Conservation (phyloP, 169 alveolate species). For the Babesia ovata region DNA sequence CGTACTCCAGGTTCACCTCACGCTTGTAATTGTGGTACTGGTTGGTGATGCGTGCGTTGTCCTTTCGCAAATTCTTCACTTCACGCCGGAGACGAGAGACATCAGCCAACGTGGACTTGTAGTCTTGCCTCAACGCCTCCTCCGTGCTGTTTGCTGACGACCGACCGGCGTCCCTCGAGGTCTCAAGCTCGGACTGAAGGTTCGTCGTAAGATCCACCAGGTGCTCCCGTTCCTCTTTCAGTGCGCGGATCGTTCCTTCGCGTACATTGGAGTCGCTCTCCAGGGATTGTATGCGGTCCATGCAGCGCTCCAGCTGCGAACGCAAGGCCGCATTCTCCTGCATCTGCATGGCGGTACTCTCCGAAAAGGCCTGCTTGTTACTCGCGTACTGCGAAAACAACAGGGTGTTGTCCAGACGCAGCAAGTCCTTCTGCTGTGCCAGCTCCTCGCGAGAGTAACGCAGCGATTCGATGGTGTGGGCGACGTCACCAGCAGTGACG, state of each 20-base stretch:
- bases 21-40: slow-evolving; percentile 53
- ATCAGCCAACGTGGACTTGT: neutral
- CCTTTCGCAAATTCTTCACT: slow-evolving; percentile 2
- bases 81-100: neutral
- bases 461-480: slow-evolving; percentile 60
- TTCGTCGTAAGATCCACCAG: neutral
- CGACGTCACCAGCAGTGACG: slow-evolving; percentile 27
- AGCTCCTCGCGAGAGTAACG: slow-evolving; percentile 42
- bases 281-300: slow-evolving; percentile 32
- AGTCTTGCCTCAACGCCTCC: neutral
- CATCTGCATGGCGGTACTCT: slow-evolving; percentile 40
- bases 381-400: slow-evolving; percentile 42
- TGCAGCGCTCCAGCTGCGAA: slow-evolving; percentile 44
- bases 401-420: slow-evolving; percentile 60
- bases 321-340: slow-evolving; percentile 53
- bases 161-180: neutral
- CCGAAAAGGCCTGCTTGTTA: slow-evolving; percentile 65
- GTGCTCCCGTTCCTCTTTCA: slow-evolving; percentile 16
- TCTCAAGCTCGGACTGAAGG: slow-evolving; percentile 1
- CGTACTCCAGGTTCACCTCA: slow-evolving; percentile 48
- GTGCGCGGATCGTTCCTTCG: slow-evolving; percentile 11
- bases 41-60: slow-evolving; percentile 46
- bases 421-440: slow-evolving; percentile 49
- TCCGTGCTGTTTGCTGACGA: neutral
- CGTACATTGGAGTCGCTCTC: slow-evolving; percentile 18